phyloP scores from a whole-genome alignment of 768 basidiomycete species.

The Tricholoma furcatifolium region DNA sequence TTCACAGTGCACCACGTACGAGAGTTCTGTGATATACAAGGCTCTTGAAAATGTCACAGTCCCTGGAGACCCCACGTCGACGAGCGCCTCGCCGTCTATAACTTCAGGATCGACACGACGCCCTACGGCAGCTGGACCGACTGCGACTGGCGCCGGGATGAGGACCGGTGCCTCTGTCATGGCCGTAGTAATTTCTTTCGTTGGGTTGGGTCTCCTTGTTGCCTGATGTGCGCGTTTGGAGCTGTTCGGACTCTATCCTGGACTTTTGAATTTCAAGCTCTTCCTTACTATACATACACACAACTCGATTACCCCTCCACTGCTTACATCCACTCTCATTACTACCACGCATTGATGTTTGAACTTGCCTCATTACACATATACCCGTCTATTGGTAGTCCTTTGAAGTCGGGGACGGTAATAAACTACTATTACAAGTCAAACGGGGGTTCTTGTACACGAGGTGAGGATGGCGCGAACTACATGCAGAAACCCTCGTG shows the following conservation, averaged over 20 bases:
- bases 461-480: too few relatives aligned
- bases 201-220: not conserved
- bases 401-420: too few relatives aligned
- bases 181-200: not conserved
- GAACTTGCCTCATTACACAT: too few relatives aligned
- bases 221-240: not conserved
- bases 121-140: not conserved
- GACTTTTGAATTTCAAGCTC: too few relatives aligned
- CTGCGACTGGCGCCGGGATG: slow-evolving; percentile 1
- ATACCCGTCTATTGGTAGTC: too few relatives aligned
- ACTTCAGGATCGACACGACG: not conserved
- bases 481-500: too few relatives aligned
- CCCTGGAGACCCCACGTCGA: slow-evolving; percentile 10
- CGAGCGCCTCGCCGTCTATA: slow-evolving; percentile 3
- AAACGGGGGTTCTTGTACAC: too few relatives aligned
- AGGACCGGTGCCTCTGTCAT: not conserved
- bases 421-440: too few relatives aligned
- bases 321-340: too few relatives aligned
- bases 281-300: not conserved
- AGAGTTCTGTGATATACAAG: slow-evolving; percentile 15
- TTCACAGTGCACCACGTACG: slow-evolving; percentile 30
- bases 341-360: too few relatives aligned
- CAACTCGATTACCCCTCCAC: too few relatives aligned
- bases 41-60: slow-evolving; percentile 16
- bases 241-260: not conserved